These are phyloP conservation scores for Tolypocladium tundrense DNA, from an alignment of 2,329 filamentous ascomycete genomes.

Conservation along the genomic window DNA sequence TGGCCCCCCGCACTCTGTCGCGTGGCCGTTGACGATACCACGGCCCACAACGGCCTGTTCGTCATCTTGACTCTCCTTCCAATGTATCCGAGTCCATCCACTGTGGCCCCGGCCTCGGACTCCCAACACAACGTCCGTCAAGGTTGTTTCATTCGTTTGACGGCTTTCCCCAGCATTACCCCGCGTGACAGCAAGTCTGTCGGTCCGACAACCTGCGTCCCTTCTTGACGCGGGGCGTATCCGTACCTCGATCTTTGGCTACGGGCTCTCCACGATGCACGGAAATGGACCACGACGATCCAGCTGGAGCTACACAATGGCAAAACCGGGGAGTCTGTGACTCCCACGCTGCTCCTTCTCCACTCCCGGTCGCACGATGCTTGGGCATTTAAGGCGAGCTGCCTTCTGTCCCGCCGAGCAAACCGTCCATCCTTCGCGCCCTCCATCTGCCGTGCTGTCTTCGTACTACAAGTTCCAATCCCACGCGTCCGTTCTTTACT, in stretches of 20 bases:
- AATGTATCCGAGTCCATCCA: no score
- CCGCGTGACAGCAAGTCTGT: neutral
- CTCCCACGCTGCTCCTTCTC: neutral
- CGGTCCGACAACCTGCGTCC: neutral
- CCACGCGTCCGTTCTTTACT: neutral
- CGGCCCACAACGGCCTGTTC: no score
- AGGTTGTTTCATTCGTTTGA: neutral
- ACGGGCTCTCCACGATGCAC: neutral
- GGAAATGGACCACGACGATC: neutral
- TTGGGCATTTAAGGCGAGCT: neutral
- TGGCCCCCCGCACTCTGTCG: neutral
- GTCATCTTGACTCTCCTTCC: no score
- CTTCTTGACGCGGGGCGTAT: neutral
- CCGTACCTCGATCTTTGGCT: neutral
- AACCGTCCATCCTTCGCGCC: neutral
- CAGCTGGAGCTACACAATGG: neutral
- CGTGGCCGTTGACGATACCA: neutral
- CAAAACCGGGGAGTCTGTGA: neutral
- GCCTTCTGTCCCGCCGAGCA: neutral
- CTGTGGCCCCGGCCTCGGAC: no score
- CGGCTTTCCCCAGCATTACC: neutral
- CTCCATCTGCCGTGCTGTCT: neutral
- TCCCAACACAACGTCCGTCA: neutral
- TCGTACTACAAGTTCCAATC: no score
- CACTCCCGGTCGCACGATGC: neutral